Evolutionary conservation across 225 moss, liverwort and hornwort genomes (phyloP), one percentile per base, ranked within the genome.

Genomic region (Antitrichia curtipendula): DNA sequence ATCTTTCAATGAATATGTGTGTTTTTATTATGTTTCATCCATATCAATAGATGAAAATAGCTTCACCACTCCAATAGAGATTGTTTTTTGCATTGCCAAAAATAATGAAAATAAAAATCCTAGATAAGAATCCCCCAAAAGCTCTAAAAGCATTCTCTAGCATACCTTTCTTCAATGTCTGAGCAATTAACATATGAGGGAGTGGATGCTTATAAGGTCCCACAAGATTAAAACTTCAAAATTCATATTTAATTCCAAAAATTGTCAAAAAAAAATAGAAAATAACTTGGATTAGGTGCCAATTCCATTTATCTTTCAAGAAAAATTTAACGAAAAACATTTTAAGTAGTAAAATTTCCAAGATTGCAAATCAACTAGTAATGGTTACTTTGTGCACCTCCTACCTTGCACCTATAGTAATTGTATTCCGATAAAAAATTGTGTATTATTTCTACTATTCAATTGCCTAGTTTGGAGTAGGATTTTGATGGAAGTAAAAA

Each of bases 341-440:
- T 41, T 70, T 41, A 41, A 15, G 3, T 1, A 7, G 15, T 41
- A 5, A 25, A 70, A 15, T 27, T 0, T 0, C 4, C 0, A 5
- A 41, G 38, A 14, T 41, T 70, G 16, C 1, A 1, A 70, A 70
- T 27, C 3, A 70, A 5, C 0, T 5, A 0, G 0, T 71, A 27
- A 27, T 16, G 5, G 2, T 70, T 0, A 70, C 2, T 28, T 25
- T 13, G 43, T 27, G 1, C 27, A 16, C 27, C 3, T 70, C 9
- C 3, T 27, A 27, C 9, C 4, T 41, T 5, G 15, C 8, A 41
- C 2, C 16, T n/a, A n/a, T n/a, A n/a, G n/a, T 41, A 70, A 27
- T 25, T 43, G 9, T 13, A 0, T 27, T 70, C 5, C 3, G 15
- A 9, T 16, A 70, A 41, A 3, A 5, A 71, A 43, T 16, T 43